Conservation (phyloP, 2,329 filamentous ascomycete genomes). For the Magnaporthiopsis incrustans region DNA sequence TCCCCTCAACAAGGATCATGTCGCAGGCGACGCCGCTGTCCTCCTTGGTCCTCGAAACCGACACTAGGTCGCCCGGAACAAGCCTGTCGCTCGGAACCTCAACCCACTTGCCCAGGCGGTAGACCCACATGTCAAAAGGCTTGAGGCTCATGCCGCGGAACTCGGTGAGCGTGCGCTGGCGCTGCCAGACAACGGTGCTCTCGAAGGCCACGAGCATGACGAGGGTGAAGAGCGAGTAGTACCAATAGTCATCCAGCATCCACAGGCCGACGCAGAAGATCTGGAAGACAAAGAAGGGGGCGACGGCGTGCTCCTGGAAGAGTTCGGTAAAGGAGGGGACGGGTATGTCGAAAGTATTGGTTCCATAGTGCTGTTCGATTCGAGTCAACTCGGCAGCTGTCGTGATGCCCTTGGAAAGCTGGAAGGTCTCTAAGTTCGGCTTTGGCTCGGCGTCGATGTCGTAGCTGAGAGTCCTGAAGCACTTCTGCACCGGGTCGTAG, state of each 20-base stretch:
- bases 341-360: slow-evolving; percentile 95
- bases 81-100: slow-evolving; percentile 87
- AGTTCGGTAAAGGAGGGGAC: slow-evolving; percentile 93
- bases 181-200: slow-evolving; percentile 98
- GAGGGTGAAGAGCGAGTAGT: slow-evolving; percentile 97
- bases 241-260: slow-evolving; percentile 99
- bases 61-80: slow-evolving; percentile 87
- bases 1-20: slow-evolving; percentile 90
- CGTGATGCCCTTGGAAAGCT: slow-evolving; percentile 68
- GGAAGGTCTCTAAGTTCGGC: slow-evolving; percentile 69
- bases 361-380: slow-evolving; percentile 86
- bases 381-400: slow-evolving; percentile 68
- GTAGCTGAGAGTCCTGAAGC: slow-evolving; percentile 78
- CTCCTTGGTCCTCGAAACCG: slow-evolving; percentile 88
- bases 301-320: slow-evolving; percentile 96
- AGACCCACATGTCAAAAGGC: slow-evolving; percentile 91
- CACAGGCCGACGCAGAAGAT: slow-evolving; percentile 96
- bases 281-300: slow-evolving; percentile 98
- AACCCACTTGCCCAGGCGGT: slow-evolving; percentile 77
- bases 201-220: slow-evolving; percentile 98
- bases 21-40: slow-evolving; percentile 96
- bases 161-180: slow-evolving; percentile 88
- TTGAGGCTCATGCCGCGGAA: slow-evolving; percentile 99
- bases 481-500: slow-evolving; percentile 61
- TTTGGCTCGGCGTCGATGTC: slow-evolving; percentile 79